Evolutionary conservation across 2,329 filamentous ascomycete species (phyloP), one percentile per base, ranked within the genome.

Genomic region (Akanthomyces uredinophilus): DNA sequence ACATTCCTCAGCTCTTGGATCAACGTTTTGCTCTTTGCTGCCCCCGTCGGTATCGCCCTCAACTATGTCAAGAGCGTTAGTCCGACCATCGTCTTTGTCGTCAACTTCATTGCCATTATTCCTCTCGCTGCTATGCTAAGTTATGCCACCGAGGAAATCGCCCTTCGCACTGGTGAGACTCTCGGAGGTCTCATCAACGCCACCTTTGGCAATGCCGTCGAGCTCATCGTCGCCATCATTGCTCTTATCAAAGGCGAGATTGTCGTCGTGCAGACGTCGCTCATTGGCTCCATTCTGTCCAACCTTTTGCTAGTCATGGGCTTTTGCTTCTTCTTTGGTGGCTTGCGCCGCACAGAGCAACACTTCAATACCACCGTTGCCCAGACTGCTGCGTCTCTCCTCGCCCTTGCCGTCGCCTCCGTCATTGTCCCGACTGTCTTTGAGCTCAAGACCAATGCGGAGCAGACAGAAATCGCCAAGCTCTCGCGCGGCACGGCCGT

Each of bases 61-160:
- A 85, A 90, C 69, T 92, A 88, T 70, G 76, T 86, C 20, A 18
- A 29, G 35, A 66, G 70, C 5, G 77, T 89, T 57, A 79, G 83
- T 69, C 79, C 81, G 3, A 80, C 89, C 63, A 83, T 81, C 37
- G 80, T 95, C 52, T 97, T 97, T 70, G 85, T 93, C 61, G 84
- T 97, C 75, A 97, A 97, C 78, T 97, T 97, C 70, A 84, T 97
- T 66, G 94, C 93, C 64, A 96, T 97, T 68, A 88, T 97, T 63
- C 93, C 93, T 0, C 81, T 97, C 46, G 94, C 94, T 3, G 90
- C 89, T 16, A 87, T 96, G 79, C 81, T 98, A 27, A 89, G 90
- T 68, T 96, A 90, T 70, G 91, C 91, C 0, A 97, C 94, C 0
- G 94, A 98, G 73, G 92, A 96, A 74, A 88, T 97, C 66, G 90